Evolutionary conservation across 2,329 filamentous ascomycete species (phyloP), one percentile per base, ranked within the genome.

Genomic region (Intubia oerlemansii): DNA sequence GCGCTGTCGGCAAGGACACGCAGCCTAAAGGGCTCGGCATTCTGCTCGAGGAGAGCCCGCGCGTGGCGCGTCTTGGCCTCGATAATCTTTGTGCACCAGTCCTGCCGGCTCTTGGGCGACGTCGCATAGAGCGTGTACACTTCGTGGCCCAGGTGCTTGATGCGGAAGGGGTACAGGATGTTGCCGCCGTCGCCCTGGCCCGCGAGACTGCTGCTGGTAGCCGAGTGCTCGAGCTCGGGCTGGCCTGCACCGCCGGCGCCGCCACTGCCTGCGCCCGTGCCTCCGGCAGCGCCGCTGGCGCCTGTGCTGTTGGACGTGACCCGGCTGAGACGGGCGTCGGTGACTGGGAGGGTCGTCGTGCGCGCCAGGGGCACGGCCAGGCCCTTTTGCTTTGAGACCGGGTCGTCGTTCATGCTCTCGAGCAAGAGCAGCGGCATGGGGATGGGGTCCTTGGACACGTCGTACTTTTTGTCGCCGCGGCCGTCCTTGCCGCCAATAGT

Each of bases 31-130:
- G 88, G 88, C 48, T 98, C 88, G 0, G 88, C 85, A 44, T 95
- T 91, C 44, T 98, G 88, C 4, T 78, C 71, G 48, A 79, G 78
- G 5, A 95, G 57, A 4, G 84, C 79, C 29, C 81, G 75, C 14
- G 88, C 88, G 46, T 98, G 84, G 34, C 76, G 72, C 6, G 82
- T 91, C 57, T 98, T 98, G 18, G 88, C 88, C 48, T 91, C 77
- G 25, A 90, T 74, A 41, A 98, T 91, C 51, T 82, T 91, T 38
- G 71, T 70, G 43, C 81, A 91, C 90, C 90, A 98, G 27, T 91
- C 80, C 36, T 70, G 61, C 32, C 88, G 66, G 41, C 72, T 76
- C 35, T 74, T 64, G 3, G 73, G 66, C 2, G 70, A 75, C 5
- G 74, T 66, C 0, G 85, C 84, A 46, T 90, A 95, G 2, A 98